Base-by-base conservation (phyloP, 495 filamentous ascomycete species). In the Penicillium crystallinum region DNA sequence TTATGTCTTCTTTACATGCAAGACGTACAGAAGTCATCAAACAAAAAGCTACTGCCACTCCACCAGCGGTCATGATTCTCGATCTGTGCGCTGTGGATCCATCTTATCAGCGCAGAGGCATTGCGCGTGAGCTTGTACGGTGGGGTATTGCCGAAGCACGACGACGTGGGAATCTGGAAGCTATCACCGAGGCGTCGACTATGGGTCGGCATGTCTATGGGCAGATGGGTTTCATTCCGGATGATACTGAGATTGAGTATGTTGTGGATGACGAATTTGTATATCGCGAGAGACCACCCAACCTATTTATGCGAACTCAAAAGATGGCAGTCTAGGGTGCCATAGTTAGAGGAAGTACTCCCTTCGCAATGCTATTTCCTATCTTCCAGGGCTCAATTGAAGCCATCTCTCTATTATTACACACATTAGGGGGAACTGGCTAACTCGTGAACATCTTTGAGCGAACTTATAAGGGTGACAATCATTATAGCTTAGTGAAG, bases 171-270 rank as follows among this genome's bases (percentile, higher is more conserved):
- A 61, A 61, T n/a, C 48, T 68, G 22, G 67, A 76, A 45, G 59
- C 61, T 14, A 60, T 63, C 8, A 61, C 66, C 17, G 73, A 76
- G 46, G 73, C 65, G 22, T 76, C 73, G 6, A 64, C 55, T 8
- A 74, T 75, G 70, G 73, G 73, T 12, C 56, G 73, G 14, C 59
- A 66, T 54, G 72, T 71, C 2, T 76, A 76, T 42, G 34, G 44
- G 15, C 58, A 68, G 23, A 51, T 74, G 49, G 73, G 73, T 0
- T 76, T 76, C 46, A 22, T 44, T 7, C 59, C 61, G 1, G 65
- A 70, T 33, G 66, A 63, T 1, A n/a, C 37, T 4, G 65, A 68
- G 31, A 40, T 63, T 36, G 56, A 66, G 49, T 74, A 71, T 43
- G 17, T 56, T 23, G 65, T 74, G 30, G 70, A 72, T 44, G 54